Base-by-base conservation (phyloP, 2,329 filamentous ascomycete genomes). In the Monilinia fructicola region DNA sequence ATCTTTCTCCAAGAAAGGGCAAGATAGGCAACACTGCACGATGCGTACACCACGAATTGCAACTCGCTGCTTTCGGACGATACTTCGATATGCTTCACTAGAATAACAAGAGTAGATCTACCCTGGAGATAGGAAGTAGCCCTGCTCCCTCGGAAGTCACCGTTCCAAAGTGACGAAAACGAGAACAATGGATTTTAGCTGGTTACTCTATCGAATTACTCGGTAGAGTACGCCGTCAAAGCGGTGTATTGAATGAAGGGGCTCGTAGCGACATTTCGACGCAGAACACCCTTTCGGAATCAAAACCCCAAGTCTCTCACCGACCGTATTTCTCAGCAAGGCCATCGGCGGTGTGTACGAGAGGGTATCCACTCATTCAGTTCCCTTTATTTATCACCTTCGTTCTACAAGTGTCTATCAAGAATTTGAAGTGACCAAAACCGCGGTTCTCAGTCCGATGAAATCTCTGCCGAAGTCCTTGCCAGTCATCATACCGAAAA, bases 161-260 rank as follows among this genome's bases (percentile, higher is more conserved):
- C 10, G 5, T 23, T 48, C 21, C 12, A 14, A n/a, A 6, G 21
- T 48, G 18, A 40, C 55, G 18, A 59, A 31, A 59, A 16, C 26
- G 21, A 46, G 10, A 18, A 59, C 46, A 31, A 59, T 59, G 40
- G 11, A 31, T 40, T 12, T 14, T 10, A 14, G 23, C 42, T 60
- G 28, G 44, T 38, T 38, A 23, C 56, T 60, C 21, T 10, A 48
- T 60, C 21, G 26, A 23, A 35, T 48, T 26, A 46, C 28, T 50
- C 12, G 28, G 38, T 48, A 7, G 9, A 35, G 16, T 50, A n/a
- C 56, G 14, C 44, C 44, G 35, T 60, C 26, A 26, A 35, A 50
- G 56, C 56, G 44, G 44, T 60, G 44, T 60, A 12, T 35, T 60
- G 28, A 48, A 60, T 35, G 28, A 50, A 18, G 44, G 56, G 56